Evolutionary conservation across 352 stramenopile species (phyloP), one percentile per base, ranked within the genome.

Genomic region (Phytophthora uliginosa): DNA sequence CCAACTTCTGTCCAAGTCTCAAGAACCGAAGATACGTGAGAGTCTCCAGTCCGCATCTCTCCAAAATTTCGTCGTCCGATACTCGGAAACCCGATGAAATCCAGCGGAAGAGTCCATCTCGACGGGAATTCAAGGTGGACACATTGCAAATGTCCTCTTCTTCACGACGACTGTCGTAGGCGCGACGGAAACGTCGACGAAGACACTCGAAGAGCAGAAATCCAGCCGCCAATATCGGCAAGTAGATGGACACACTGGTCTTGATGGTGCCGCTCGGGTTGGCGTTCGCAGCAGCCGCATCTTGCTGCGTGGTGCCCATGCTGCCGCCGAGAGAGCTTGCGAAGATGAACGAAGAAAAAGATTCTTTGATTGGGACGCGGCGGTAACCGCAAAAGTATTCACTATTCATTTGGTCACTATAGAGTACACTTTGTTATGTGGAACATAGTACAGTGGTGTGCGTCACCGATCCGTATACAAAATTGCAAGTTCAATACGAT

Each of bases 31-130:
- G 60, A 50, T 92, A 92, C 38, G 81, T 88, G 45, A 94, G 74
- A 34, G 85, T 94, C 59, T 95, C 89, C 42, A 95, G 74, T 20
- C 89, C 89, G 70, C 87, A 95, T 66, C 75, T 78, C 53, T 90
- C 76, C 45, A 95, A 34, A 28, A 94, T 78, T 34, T 94, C 86
- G 34, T 91, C 83, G 33, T 95, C 86, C 18, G 82, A 75, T 12
- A 84, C 76, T 24, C 66, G 60, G 45, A 83, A 91, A 33, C 63
- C 82, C 18, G 59, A 50, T 1, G 22, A 34, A 58, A 94, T 77
- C 87, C 89, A 94, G n/a, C 59, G 72, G 48, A 95, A 94, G 0
- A 70, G 60, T 20, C 62, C 58, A 51, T 76, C 24, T 42, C 38
- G 38, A 61, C 50, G 31, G 2, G n/a, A 9, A 42, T 47, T 52